Evolutionary conservation across 805 yeast genomes (phyloP), one percentile per base, ranked within the genome.

Genomic region (Pichia eremophila): DNA sequence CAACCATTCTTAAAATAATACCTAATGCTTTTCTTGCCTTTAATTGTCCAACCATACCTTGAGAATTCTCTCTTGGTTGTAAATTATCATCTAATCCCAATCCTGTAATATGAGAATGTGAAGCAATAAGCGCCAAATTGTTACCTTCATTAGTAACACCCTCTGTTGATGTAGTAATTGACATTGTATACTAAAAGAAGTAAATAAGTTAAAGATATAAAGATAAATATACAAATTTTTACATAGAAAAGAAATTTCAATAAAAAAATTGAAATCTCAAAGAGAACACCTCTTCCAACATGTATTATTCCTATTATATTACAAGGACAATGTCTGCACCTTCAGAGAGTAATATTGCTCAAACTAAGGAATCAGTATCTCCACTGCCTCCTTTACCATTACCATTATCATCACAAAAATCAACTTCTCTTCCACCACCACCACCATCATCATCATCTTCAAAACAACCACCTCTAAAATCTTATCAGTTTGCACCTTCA

Each of bases 61-160:
- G 95, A 59, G 90, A 96, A 38, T 83, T 77, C 42, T 75, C 76
- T 55, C 85, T 84, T 32, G 98, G 96, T 37, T 74, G 66, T 37
- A 97, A 95, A 51, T 77, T 81, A 56, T 90, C 98, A 62, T 91
- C 96, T 44, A 91, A 72, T 2, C 99, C 99, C 18, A 91, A 75
- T 2, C 98, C 98, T 59, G 83, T 84, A 73, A 91, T 91, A 64
- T 91, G 99, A 3, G 99, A 90, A 64, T 91, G 99, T 5, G 99
- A 93, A 1, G 98, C 96, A 52, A 63, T 62, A 45, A 63, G 46
- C 18, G 65, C 58, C 34, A 61, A 45, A 40, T 60, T 60, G 43
- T 44, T 49, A n/a, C 25, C 38, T 11, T 18, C 10, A 34, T 9
- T 42, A 6, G 18, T 37, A 7, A n/a, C 44, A 19, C 37, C 45